phyloP scores from a whole-genome alignment of 73 alveolate genomes.

The Tetrahymena elliotti region DNA sequence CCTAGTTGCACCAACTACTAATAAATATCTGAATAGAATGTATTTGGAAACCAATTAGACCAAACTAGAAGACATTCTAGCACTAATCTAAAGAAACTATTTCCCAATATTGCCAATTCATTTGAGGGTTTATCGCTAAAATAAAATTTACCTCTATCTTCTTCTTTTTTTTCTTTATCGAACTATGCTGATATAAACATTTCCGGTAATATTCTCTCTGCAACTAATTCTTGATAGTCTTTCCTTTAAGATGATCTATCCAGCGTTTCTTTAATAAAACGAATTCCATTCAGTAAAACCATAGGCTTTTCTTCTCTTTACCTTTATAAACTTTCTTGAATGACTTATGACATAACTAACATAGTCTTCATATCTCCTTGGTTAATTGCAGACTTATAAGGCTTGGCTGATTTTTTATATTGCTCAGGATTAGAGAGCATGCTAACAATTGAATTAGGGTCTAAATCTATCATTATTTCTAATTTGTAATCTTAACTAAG shows the following conservation, averaged over 20 bases:
- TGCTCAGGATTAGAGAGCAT: background rate
- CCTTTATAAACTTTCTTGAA: background rate
- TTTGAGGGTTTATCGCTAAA: background rate
- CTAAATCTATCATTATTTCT: background rate
- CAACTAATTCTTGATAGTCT: background rate
- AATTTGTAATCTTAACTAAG: background rate
- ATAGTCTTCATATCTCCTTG: background rate
- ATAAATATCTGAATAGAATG: background rate
- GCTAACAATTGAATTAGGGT: background rate
- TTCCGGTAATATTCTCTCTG: background rate
- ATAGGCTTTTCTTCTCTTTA: background rate
- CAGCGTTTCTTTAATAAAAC: background rate
- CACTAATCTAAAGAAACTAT: background rate
- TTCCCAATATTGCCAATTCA: background rate
- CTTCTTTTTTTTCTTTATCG: background rate
- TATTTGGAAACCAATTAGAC: background rate
- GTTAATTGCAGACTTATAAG: background rate
- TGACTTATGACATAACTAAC: background rate
- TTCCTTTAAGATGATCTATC: background rate
- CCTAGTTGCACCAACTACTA: background rate
- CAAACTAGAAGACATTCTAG: background rate
- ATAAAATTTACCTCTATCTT: background rate
- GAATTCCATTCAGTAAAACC: background rate
- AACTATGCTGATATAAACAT: background rate
- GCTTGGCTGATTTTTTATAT: background rate